These are phyloP conservation scores for Aspergillus pseudoglaucus DNA, from an alignment of 2,329 filamentous ascomycete species.

Conservation along the genomic window DNA sequence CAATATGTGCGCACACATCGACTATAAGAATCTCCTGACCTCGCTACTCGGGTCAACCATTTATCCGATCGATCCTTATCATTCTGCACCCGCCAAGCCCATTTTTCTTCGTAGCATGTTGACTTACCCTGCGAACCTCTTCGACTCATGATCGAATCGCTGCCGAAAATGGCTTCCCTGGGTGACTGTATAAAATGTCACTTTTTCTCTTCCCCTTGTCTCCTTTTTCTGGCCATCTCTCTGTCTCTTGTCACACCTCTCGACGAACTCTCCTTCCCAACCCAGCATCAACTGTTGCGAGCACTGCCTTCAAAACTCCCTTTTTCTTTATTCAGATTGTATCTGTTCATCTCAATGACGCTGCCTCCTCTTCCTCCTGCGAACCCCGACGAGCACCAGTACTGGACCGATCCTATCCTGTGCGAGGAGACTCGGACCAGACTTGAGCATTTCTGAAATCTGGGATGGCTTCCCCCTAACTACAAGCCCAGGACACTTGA, in stretches of 20 bases:
- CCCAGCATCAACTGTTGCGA: background rate
- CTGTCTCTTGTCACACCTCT: background rate
- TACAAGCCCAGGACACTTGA: no score
- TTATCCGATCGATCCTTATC: no score
- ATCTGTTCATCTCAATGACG: background rate
- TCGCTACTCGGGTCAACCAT: no score
- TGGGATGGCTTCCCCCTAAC: no score
- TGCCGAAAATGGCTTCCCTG: background rate
- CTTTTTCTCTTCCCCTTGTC: background rate
- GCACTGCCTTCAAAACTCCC: background rate
- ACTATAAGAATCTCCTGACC: no score
- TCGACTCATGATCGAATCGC: background rate
- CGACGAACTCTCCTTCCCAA: background rate
- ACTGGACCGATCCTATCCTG: no score
- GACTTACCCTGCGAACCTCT: background rate
- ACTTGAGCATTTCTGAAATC: no score
- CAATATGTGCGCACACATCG: no score
- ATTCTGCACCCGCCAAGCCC: slow-evolving; percentile 10
- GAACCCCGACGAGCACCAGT: no score
- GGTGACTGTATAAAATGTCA: background rate
- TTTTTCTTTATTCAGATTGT: background rate
- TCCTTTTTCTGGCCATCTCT: background rate
- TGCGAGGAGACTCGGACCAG: no score
- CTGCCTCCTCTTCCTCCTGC: no score
- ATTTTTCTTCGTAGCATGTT: background rate